A percentile compares a stretch with the other conserved stretches of the same genome.
Evolutionary conservation across 306 rosid species (phyloP).

Genomic region (Ziziphus jujuba): DNA sequence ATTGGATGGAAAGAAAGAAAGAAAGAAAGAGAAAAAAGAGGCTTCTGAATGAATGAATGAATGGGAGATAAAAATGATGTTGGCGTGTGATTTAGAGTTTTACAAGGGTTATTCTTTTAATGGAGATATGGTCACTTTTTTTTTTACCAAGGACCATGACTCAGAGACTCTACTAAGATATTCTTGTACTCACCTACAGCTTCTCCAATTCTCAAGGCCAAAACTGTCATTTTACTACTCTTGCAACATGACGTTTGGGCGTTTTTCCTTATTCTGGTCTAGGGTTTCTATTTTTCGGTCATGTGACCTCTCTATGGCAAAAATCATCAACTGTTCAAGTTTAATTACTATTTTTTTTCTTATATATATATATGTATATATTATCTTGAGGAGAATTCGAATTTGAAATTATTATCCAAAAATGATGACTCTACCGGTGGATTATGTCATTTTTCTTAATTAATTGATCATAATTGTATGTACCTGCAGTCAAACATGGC

Average conservation of each 20-base stretch:
- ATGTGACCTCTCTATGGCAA: slow-evolving; percentile 17
- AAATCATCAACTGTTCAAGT: neutral
- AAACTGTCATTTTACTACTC: slow-evolving; percentile 30
- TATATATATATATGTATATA: no score
- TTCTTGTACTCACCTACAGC: slow-evolving; percentile 33
- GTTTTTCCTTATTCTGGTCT: slow-evolving; percentile 17
- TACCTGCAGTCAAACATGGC: no score
- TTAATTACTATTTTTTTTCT: no score
- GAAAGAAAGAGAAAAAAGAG: slow-evolving; percentile 34
- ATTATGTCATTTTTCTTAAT: no score
- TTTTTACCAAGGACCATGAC: slow-evolving; percentile 1
- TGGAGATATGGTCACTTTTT: slow-evolving; percentile 32
- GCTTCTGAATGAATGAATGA: slow-evolving; percentile 52
- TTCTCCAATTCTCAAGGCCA: slow-evolving; percentile 31
- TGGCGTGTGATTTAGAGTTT: slow-evolving; percentile 29
- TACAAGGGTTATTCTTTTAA: slow-evolving; percentile 52
- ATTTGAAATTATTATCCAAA: no score
- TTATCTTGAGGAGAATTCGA: no score
- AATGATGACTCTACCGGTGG: no score
- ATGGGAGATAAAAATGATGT: slow-evolving; percentile 46
- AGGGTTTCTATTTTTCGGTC: slow-evolving; percentile 54
- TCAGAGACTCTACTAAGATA: slow-evolving; percentile 34
- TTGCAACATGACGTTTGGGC: slow-evolving; percentile 22
- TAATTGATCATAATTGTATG: no score
- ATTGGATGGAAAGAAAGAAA: slow-evolving; percentile 40